A percentile compares a stretch with the other conserved stretches of the same genome.
Conservation (phyloP, 331 rosid species). For the Arachis monticola region DNA sequence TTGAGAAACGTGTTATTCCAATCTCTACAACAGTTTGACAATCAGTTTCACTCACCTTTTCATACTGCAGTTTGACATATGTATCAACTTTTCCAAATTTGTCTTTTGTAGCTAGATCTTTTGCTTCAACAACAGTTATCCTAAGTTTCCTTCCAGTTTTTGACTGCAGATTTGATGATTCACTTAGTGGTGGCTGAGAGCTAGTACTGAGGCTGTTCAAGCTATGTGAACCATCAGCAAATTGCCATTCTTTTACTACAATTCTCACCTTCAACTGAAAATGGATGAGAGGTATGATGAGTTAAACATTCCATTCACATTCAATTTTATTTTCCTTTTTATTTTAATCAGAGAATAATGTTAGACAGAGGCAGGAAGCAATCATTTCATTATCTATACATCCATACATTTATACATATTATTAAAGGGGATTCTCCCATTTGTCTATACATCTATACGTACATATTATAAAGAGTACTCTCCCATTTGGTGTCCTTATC, state of each 20-base stretch:
- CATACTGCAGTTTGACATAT: constrained; percentile 75
- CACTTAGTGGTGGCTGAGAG: constrained; percentile 49
- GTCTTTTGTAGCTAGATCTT: constrained; percentile 61
- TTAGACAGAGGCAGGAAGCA: neutral
- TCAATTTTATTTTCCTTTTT: neutral
- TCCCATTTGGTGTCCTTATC: no score
- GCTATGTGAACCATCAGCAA: constrained; percentile 78
- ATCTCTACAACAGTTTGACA: constrained; percentile 1
- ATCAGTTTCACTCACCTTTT: constrained; percentile 57
- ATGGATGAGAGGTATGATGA: constrained; percentile 21
- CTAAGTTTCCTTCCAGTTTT: constrained; percentile 73
- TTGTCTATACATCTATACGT: no score
- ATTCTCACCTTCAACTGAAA: constrained; percentile 73
- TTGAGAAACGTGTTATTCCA: neutral
- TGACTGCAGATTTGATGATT: constrained; percentile 57
- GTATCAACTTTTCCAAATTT: constrained; percentile 57
- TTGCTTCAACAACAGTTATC: constrained; percentile 70
- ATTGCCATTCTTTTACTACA: constrained; percentile 82
- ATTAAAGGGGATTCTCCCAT: no score
- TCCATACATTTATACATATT: no score
- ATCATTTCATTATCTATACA: neutral
- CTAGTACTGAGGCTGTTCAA: constrained; percentile 43
- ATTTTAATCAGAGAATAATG: constrained; percentile 10
- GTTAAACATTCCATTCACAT: neutral
- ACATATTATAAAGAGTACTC: no score